Evolutionary conservation across 495 filamentous ascomycete species (phyloP), one percentile per base, ranked within the genome.

Genomic region (Daldinia concentrica): DNA sequence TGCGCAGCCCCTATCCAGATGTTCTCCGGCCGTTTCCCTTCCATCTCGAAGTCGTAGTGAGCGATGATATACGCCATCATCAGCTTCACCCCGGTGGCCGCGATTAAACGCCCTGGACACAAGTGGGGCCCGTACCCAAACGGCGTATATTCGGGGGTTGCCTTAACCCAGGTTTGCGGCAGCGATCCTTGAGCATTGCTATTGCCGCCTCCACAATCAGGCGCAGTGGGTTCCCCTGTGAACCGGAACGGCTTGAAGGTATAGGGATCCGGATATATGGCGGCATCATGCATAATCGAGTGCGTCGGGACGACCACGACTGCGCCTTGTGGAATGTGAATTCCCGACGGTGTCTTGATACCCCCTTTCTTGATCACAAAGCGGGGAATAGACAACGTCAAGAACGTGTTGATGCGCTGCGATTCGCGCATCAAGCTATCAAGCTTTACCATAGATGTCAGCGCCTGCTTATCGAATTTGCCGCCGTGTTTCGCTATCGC

Each of bases 71-170:
- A 74, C n/a, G 77, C 81, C 19, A 85, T 57, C 29, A 79, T 75
- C 6, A 82, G 58, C 77, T 83, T 82, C 22, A 84, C 66, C 77
- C 81, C 80, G 43, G 62, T 74, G 6, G 78, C 62, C 4, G 80
- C 81, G 68, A 84, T 84, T 74, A 82, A 83, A 0, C 82, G 74
- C 1, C 82, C 82, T 1, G 81, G 81, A 56, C 83, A 83, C 0
- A 79, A 75, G 52, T 79, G 76, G 0, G 71, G 56, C 5, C 78
- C 79, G 60, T 81, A 76, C 3, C 81, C 81, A 66, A 82, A 82
- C 0, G 75, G 72, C 2, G 72, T 19, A 62, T 74, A 81, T 11
- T 80, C 77, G 30, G 58, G 66, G 71, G 74, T 8, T 79, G 78
- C 79, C 0, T 73, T 74, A 1, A 74, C 71, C 58, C 77, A 80